Evolutionary conservation across 73 alveolate genomes (phyloP).

Genomic region (Blepharisma stoltei): DNA sequence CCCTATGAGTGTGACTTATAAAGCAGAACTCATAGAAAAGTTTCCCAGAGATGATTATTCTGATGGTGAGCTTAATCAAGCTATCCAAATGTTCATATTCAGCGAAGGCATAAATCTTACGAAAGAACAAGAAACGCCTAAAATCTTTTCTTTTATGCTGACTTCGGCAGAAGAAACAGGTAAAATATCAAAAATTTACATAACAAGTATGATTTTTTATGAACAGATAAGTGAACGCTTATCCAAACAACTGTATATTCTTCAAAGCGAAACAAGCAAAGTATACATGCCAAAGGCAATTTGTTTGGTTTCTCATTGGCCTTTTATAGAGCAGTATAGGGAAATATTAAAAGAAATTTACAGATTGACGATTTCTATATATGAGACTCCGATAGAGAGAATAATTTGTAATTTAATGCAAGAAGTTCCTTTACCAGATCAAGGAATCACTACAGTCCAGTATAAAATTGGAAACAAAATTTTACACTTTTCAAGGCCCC

Average conservation of each 20-base stretch:
- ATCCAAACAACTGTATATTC: slow-evolving; percentile 10
- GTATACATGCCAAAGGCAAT: slow-evolving; percentile 47
- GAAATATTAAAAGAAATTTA: slow-evolving; percentile 53
- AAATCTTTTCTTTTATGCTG: slow-evolving; percentile 49
- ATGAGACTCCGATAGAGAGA: slow-evolving; percentile 57
- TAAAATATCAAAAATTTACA: slow-evolving; percentile 38
- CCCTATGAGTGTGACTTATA: slow-evolving; percentile 28
- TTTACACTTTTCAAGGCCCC: slow-evolving; percentile 48
- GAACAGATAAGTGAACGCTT: slow-evolving; percentile 40
- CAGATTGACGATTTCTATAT: slow-evolving; percentile 43
- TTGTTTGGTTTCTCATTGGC: slow-evolving; percentile 54
- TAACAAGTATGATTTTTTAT: slow-evolving; percentile 50
- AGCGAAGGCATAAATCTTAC: slow-evolving; percentile 52
- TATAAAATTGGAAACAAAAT: slow-evolving; percentile 52
- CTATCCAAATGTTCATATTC: slow-evolving; percentile 52
- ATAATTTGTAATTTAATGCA: slow-evolving; percentile 51
- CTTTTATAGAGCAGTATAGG: slow-evolving; percentile 47
- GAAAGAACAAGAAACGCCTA: slow-evolving; percentile 31
- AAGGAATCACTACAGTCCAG: slow-evolving; percentile 42
- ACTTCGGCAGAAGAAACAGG: slow-evolving; percentile 49
- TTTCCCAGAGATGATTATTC: slow-evolving; percentile 41
- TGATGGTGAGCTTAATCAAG: slow-evolving; percentile 50
- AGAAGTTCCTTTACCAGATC: slow-evolving; percentile 66
- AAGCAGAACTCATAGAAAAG: slow-evolving; percentile 27
- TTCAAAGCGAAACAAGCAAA: neutral